Conservation (phyloP, 2,329 filamentous ascomycete genomes). For the Penicillium olsonii region DNA sequence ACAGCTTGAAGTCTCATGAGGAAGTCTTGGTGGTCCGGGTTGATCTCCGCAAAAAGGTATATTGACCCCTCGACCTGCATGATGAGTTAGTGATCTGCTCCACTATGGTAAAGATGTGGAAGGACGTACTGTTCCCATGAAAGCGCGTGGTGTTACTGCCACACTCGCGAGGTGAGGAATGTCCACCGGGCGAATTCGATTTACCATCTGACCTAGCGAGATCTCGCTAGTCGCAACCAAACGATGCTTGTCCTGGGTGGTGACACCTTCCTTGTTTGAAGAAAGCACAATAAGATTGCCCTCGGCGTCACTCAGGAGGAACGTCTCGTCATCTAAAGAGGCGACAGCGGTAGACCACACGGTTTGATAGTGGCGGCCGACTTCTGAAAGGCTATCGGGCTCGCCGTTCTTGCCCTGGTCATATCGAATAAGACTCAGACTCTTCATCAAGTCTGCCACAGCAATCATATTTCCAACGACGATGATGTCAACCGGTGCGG, state of each 20-base stretch:
- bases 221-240: conserved; percentile 79
- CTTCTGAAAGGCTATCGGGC: conserved; percentile 68
- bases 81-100: neutral
- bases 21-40: conserved; percentile 70
- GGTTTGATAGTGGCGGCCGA: conserved; percentile 77
- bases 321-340: conserved; percentile 70
- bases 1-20: conserved; percentile 77
- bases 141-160: conserved; percentile 76
- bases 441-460: conserved; percentile 93
- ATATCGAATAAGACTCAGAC: conserved; percentile 76
- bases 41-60: conserved; percentile 83
- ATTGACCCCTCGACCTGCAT: conserved; percentile 81
- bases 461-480: conserved; percentile 75
- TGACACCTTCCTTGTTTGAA: conserved; percentile 71
- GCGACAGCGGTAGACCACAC: conserved; percentile 80
- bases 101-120: neutral
- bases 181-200: conserved; percentile 75
- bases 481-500: conserved; percentile 78
- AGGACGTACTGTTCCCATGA: conserved; percentile 76
- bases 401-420: conserved; percentile 57
- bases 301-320: conserved; percentile 81
- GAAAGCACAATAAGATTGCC: conserved; percentile 84
- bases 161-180: conserved; percentile 66
- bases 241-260: conserved; percentile 68
- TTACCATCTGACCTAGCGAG: conserved; percentile 88